Conservation (phyloP, 176 grass and related monocot species). For the Oryza glaberrima region DNA sequence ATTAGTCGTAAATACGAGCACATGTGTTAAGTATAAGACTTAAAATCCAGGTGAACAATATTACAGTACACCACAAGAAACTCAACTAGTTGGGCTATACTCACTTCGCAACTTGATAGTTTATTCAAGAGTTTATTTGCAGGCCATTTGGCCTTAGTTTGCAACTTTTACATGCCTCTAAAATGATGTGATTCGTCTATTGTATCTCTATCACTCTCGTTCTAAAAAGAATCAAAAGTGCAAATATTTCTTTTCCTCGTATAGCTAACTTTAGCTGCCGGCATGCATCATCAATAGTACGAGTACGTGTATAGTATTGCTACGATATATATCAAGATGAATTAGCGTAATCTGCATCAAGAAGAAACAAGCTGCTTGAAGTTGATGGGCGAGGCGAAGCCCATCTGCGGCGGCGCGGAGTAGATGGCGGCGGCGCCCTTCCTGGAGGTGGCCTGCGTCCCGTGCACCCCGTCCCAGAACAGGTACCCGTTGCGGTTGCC, state of each 20-base stretch:
- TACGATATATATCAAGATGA: neutral
- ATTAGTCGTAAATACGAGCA: too few relatives aligned
- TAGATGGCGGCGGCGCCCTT: slow-evolving; percentile 54
- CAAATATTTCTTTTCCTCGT: neutral
- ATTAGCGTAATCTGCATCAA: neutral
- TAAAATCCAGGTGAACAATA: too few relatives aligned
- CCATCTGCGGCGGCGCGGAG: slow-evolving; percentile 34
- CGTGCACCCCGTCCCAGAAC: slow-evolving; percentile 64
- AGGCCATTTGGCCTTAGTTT: neutral
- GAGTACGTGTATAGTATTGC: neutral
- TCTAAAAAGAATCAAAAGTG: neutral
- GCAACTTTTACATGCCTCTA: neutral
- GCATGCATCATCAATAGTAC: neutral
- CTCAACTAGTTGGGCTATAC: too few relatives aligned
- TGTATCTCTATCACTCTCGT: neutral
- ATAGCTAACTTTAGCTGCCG: too few relatives aligned
- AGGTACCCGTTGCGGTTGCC: slow-evolving; percentile 32
- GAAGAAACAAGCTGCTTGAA: slow-evolving; percentile 57
- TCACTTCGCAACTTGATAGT: neutral
- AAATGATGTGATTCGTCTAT: neutral
- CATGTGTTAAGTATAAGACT: too few relatives aligned
- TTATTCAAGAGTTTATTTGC: neutral
- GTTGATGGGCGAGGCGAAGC: slow-evolving; percentile 53
- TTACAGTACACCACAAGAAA: too few relatives aligned
- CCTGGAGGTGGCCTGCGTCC: slow-evolving; percentile 52